Evolutionary conservation across 1,284 basidiomycete species (phyloP), one percentile per base, ranked within the genome.

Genomic region (Apiotrichum gracile): DNA sequence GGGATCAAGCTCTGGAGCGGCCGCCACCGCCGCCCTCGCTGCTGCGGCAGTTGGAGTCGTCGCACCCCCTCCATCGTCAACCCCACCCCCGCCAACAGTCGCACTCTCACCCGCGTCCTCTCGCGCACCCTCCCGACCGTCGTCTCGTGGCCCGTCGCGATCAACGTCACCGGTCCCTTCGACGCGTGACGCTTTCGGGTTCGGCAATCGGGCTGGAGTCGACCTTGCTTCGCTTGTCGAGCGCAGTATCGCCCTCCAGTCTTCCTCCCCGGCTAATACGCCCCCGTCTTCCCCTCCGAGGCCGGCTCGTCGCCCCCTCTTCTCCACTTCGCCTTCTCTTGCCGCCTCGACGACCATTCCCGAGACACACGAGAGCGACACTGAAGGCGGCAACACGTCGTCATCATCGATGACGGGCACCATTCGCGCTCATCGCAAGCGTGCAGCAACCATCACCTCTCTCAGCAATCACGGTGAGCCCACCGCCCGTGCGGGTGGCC

Each of bases 241-340:
- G 51, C 54, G 58, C 13, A 55, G 54, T 38, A 59, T 59, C 29
- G 58, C 58, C 17, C 49, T 59, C 10, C 54, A 57, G 51, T n/a
- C 45, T n/a, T 37, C 43, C 1, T 48, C 55, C 9, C 25, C 46
- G 10, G 25, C 46, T 26, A 19, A 26, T 26, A 27, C 46, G 16
- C 19, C 44, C 13, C 39, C 22, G 17, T 22, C 24, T 3, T 29
- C 44, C 8, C 29, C 50, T 24, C 37, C 43, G 9, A 37, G 22
- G 3, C 7, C 38, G 29, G n/a, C 38, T 7, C 34, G 33, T 3
- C 26, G 52, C 3, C 52, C 52, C 8, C 33, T 44, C 35, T 53
- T 53, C n/a, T 48, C 47, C 21, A 53, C 52, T 2, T 49, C 52
- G 6, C 46, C 46, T 10, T 45, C 43, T 2, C 43, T 45, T 0